These are phyloP conservation scores for Millerozyma acaciae DNA, from an alignment of 805 yeast genomes.

Conservation along the genomic window DNA sequence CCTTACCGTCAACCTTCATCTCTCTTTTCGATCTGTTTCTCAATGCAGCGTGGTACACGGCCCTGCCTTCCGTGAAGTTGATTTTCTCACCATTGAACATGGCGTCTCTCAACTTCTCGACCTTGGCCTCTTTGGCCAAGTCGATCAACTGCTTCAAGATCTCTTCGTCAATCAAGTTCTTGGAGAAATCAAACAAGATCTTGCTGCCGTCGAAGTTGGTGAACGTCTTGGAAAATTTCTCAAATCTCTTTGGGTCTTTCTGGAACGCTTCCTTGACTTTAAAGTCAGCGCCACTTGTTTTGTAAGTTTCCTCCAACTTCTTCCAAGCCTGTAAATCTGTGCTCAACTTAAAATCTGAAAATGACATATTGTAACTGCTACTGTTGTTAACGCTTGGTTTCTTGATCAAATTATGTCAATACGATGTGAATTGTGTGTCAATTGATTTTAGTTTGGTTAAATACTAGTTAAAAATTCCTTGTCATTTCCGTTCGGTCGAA, in stretches of 20 bases:
- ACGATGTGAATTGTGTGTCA: neutral
- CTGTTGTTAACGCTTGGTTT: too few relatives aligned
- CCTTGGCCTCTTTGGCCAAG: slow-evolving; percentile 87
- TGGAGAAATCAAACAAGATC: slow-evolving; percentile 91
- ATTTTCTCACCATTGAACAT: slow-evolving; percentile 93
- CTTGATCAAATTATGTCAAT: too few relatives aligned
- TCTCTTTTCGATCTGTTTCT: slow-evolving; percentile 86
- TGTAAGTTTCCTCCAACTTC: slow-evolving; percentile 66
- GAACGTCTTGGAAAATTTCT: slow-evolving; percentile 72
- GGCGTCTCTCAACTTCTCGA: slow-evolving; percentile 80
- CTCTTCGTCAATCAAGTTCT: slow-evolving; percentile 88
- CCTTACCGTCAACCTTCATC: slow-evolving; percentile 84
- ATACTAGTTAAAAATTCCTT: slow-evolving; percentile 1
- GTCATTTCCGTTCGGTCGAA: slow-evolving; percentile 3
- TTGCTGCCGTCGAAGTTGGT: slow-evolving; percentile 82
- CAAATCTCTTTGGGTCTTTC: slow-evolving; percentile 70
- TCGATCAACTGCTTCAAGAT: slow-evolving; percentile 61
- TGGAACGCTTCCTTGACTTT: slow-evolving; percentile 76
- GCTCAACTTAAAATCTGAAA: slow-evolving; percentile 48
- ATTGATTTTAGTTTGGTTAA: neutral
- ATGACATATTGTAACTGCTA: slow-evolving; percentile 6
- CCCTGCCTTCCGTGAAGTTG: slow-evolving; percentile 94
- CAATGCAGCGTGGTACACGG: slow-evolving; percentile 94
- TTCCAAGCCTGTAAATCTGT: slow-evolving; percentile 83
- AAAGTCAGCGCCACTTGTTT: slow-evolving; percentile 64